Evolutionary conservation across 306 rosid species (phyloP), one percentile per base, ranked within the genome.

Genomic region (Fragaria iinumae): DNA sequence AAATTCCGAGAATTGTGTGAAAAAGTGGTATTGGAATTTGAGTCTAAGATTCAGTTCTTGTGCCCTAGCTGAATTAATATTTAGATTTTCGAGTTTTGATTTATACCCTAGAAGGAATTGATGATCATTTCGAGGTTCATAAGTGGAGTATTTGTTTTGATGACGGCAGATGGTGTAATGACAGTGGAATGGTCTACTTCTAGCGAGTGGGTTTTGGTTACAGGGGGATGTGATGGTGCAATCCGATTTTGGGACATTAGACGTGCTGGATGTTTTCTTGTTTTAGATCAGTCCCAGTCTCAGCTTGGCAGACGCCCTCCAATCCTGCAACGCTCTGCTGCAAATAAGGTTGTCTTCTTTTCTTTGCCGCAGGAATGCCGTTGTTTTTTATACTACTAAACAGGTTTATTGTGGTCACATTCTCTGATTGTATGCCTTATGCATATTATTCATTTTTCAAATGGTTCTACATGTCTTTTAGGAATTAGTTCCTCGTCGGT

Each of bases 161-260:
- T 86, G 72, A 83, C 83, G 67, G 75, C 88, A 95, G 97, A 92
- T 71, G 97, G 99, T 82, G 90, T 95, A 73, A 92, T 95, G 97
- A 72, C 91, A 8, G 96, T 86, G 69, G 99, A 92, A 69, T 92
- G 97, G 97, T 95, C 97, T 74, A 87, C 84, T 70, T 90, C 99
- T 66, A 95, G 93, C 68, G 93, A 95, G 80, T 92, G 97, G 97
- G 83, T 89, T 77, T 86, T 95, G 76, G 77, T 92, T 64, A 95
- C 97, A 25, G 99, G 99, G 34, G 97, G 99, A 67, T 90, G 97
- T 66, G 97, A 95, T 85, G 99, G 99, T 69, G 99, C 99, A 53
- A 88, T 92, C 76, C 97, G 93, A 13, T 95, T 95, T 80, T 92
- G 99, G 99, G 97, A 95, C 85, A 90, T 95, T 72, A 89, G 99